Base-by-base conservation (phyloP, 306 rosid species). In the Malus sylvestris region DNA sequence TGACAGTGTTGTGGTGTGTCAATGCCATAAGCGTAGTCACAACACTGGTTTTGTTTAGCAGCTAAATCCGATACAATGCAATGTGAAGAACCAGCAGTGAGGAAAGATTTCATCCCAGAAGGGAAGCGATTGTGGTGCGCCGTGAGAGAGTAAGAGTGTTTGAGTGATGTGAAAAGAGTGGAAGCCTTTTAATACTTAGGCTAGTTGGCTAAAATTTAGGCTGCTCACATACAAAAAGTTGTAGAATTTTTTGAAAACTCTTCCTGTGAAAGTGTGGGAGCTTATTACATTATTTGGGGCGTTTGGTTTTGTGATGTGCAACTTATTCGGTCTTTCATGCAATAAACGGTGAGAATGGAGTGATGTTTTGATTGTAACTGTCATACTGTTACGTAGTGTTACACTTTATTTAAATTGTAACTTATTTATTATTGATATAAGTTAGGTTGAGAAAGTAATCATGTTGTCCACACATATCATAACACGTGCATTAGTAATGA, bases 11-110 rank as follows among this genome's bases (percentile, higher is more conserved):
- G 38, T 66, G 70, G 82, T 83, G 77, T 38, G 92, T 89, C 72
- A 90, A 74, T 8, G 92, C 91, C 92, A 87, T 87, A 71, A 88
- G 97, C 97, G 90, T 90, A 32, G 91, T 86, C 81, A 90, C 93
- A 3, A 95, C 95, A 0, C 95, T 93, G 0, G 86, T 69, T 80
- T 19, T 85, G 44, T 89, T 75, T 42, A 85, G 79, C 23, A 90
- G 93, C 63, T 22, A 33, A 73, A 64, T 51, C 57, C 62, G 20
- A 82, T 19, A 74, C 60, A 82, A 57, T 70, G 33, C 40, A 78
- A 51, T 20, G 68, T 63, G 33, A 83, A 59, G 70, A 91, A 19
- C 62, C 69, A 67, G 75, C 42, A 23, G 45, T 44, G 75, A 74
- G 45, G 69, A 78, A 23, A 72, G 33, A 32, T 82, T 80, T 79